Percentiles rank a stretch among this genome's conserved stretches.
These are phyloP conservation scores for Sugiyamaella castrensis DNA, from an alignment of 1,139 yeast genomes.

Conservation along the genomic window DNA sequence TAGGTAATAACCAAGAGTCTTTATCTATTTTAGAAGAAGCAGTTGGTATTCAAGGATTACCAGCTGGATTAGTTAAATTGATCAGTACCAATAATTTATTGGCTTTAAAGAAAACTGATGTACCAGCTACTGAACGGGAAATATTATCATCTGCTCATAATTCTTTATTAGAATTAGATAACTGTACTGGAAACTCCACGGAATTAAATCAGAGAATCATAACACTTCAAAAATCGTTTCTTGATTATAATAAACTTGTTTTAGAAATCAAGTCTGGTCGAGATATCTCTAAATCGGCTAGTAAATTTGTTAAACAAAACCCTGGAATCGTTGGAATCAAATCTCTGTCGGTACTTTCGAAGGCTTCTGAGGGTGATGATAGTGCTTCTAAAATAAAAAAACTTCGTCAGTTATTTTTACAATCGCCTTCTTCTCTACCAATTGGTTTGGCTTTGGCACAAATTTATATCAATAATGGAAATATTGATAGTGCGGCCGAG, in stretches of 20 bases:
- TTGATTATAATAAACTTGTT: constrained; percentile 8
- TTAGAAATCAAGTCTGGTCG: constrained; percentile 9
- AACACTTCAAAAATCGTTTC: constrained; percentile 3
- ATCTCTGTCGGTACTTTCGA: constrained; percentile 7
- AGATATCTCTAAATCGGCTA: constrained; percentile 6
- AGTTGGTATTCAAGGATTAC: constrained; percentile 20
- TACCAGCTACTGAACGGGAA: background rate
- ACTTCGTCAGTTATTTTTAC: constrained; percentile 6
- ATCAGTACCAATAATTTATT: constrained; percentile 21
- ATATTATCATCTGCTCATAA: constrained; percentile 2
- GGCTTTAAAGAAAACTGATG: constrained; percentile 11
- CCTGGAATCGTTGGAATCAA: constrained; percentile 8
- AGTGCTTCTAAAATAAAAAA: background rate
- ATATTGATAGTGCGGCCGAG: constrained; percentile 46
- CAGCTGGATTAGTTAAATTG: constrained; percentile 19
- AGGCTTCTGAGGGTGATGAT: constrained; percentile 15
- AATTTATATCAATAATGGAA: constrained; percentile 41
- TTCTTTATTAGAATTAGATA: constrained; percentile 9
- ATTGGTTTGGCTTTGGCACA: constrained; percentile 43
- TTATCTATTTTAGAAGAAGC: constrained; percentile 39
- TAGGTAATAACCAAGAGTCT: constrained; percentile 48
- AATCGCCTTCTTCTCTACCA: constrained; percentile 8
- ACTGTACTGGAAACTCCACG: constrained; percentile 1
- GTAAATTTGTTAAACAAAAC: constrained; percentile 5
- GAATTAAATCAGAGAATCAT: constrained; percentile 5